phyloP scores from a whole-genome alignment of 441 rosid genomes.

The Erysimum pusillum region DNA sequence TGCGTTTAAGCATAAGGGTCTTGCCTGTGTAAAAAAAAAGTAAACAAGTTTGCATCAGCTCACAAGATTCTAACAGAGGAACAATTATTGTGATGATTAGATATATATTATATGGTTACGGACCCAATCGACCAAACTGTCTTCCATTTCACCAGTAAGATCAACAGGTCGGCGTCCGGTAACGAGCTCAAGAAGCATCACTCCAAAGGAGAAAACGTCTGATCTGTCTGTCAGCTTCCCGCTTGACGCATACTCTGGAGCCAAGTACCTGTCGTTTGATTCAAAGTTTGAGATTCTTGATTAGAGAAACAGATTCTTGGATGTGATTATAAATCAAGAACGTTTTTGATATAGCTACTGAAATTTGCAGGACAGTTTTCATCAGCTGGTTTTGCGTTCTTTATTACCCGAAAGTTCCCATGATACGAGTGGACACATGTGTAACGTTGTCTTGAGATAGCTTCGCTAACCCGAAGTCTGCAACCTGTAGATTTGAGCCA shows the following conservation, averaged over 20 bases:
- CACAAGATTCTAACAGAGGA: constrained; percentile 19
- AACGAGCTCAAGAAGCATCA: constrained; percentile 83
- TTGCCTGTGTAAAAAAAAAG: constrained; percentile 61
- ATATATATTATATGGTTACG: constrained; percentile 1
- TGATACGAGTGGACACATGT: constrained; percentile 90
- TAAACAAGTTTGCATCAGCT: constrained; percentile 9
- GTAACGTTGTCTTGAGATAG: constrained; percentile 70
- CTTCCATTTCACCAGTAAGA: constrained; percentile 63
- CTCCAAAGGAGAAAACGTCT: constrained; percentile 92
- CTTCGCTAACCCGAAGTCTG: constrained; percentile 93
- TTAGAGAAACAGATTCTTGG: constrained; percentile 9
- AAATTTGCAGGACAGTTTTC: neutral
- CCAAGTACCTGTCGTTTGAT: constrained; percentile 68
- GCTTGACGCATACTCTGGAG: constrained; percentile 95
- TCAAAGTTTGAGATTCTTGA: constrained; percentile 18
- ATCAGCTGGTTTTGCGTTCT: neutral
- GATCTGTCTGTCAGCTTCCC: constrained; percentile 93
- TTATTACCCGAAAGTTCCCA: constrained; percentile 96
- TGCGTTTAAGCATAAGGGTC: constrained; percentile 66
- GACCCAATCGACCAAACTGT: constrained; percentile 92
- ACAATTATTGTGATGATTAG: neutral
- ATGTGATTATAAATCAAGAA: constrained; percentile 1
- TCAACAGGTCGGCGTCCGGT: constrained; percentile 86
- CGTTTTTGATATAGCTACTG: neutral
- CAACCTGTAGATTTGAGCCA: constrained; percentile 58